A percentile compares a stretch with the other conserved stretches of the same genome.
These are phyloP conservation scores for Triadica sebifera DNA, from an alignment of 345 rosid species.

Conservation along the genomic window DNA sequence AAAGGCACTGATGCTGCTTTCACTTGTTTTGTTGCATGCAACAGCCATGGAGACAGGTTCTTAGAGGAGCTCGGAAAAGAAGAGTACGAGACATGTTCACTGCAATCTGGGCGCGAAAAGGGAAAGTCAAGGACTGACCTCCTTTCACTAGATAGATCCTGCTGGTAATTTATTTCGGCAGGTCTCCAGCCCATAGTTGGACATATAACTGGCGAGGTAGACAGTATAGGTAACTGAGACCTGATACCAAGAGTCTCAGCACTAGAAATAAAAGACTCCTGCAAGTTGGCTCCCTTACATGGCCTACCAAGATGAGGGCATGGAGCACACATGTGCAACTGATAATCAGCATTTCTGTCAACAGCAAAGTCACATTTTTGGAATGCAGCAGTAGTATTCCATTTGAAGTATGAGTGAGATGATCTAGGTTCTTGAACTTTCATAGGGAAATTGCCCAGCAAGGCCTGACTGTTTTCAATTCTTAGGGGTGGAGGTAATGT, in stretches of 20 bases:
- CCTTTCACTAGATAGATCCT: slow-evolving; percentile 25
- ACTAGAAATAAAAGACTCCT: slow-evolving; percentile 23
- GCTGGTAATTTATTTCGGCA: slow-evolving; percentile 28
- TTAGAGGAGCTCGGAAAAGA: slow-evolving; percentile 34
- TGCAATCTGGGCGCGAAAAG: slow-evolving; percentile 37
- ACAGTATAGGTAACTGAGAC: no score
- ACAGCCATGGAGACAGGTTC: slow-evolving; percentile 39
- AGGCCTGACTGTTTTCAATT: slow-evolving; percentile 19
- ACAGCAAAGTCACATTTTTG: slow-evolving; percentile 22
- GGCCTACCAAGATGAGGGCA: slow-evolving; percentile 23
- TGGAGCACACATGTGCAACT: slow-evolving; percentile 21
- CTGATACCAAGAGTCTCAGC: no score
- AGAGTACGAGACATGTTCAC: slow-evolving; percentile 25
- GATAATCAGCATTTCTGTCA: slow-evolving; percentile 18
- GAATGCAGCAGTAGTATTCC: slow-evolving; percentile 27
- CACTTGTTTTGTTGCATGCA: slow-evolving; percentile 27
- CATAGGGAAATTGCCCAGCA: slow-evolving; percentile 7
- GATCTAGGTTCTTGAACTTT: slow-evolving; percentile 29
- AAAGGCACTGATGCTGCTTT: slow-evolving; percentile 20
- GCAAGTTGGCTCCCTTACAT: slow-evolving; percentile 27
- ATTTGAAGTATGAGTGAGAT: slow-evolving; percentile 34
- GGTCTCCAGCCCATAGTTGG: slow-evolving; percentile 25
- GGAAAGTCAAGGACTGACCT: slow-evolving; percentile 40
- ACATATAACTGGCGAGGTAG: background rate
- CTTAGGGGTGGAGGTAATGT: slow-evolving; percentile 23